Evolutionary conservation across 805 yeast species (phyloP).

Genomic region (Hanseniaspora occidentalis): DNA sequence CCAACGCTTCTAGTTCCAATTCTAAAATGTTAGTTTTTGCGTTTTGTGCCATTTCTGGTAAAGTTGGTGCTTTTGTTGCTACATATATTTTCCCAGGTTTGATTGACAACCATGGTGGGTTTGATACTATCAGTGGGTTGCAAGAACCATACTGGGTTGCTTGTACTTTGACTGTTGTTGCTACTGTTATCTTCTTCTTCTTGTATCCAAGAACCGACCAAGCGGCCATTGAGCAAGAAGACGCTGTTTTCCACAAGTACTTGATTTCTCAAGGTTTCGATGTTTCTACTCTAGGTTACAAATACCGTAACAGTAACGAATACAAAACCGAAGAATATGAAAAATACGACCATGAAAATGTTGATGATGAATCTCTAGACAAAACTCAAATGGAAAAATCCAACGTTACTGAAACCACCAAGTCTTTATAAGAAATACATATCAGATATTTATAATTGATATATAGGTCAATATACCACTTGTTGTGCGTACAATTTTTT

Average conservation of each 20-base stretch:
- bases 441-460: too few relatives aligned
- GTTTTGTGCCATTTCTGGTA: constrained; percentile 83
- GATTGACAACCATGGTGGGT: constrained; percentile 51
- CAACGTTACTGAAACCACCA: too few relatives aligned
- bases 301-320: too few relatives aligned
- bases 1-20: constrained; percentile 77
- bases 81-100: constrained; percentile 80
- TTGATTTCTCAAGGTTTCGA: constrained; percentile 61
- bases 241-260: constrained; percentile 53
- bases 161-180: constrained; percentile 59
- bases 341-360: too few relatives aligned
- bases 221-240: constrained; percentile 70
- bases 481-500: too few relatives aligned
- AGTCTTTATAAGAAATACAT: too few relatives aligned
- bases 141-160: constrained; percentile 77
- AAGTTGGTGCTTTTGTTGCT: constrained; percentile 87
- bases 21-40: constrained; percentile 87
- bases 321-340: too few relatives aligned
- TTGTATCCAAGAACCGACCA: constrained; percentile 73
- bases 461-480: too few relatives aligned
- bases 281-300: constrained; percentile 42
- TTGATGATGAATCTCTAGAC: too few relatives aligned
- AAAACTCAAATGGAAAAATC: too few relatives aligned
- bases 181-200: constrained; percentile 58
- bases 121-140: constrained; percentile 39